A percentile compares a stretch with the other conserved stretches of the same genome.
phyloP scores from a whole-genome alignment of 768 basidiomycete genomes.

The Mycena polygramma region DNA sequence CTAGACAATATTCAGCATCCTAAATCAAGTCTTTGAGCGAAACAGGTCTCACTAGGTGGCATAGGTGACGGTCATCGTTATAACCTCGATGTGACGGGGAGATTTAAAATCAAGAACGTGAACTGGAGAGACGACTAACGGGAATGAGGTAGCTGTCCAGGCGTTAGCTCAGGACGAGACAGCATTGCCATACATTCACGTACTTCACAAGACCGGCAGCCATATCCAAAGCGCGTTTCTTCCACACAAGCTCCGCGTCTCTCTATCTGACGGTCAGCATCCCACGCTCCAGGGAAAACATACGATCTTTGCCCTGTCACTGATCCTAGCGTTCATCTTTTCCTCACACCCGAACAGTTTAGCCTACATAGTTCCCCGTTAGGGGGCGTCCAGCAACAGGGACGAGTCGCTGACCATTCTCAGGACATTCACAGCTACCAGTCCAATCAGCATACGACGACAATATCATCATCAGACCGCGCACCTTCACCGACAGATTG shows the following conservation, averaged over 20 bases:
- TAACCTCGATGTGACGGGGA: too few relatives aligned
- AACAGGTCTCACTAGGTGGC: constrained; percentile 46
- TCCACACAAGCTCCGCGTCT: constrained; percentile 59
- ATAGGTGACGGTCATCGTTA: too few relatives aligned
- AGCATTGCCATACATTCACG: not conserved
- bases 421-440: constrained; percentile 64
- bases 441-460: not conserved
- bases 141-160: constrained; percentile 46
- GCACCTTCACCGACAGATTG: constrained; percentile 72
- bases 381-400: constrained; percentile 12
- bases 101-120: too few relatives aligned
- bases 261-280: constrained; percentile 39
- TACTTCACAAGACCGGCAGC: constrained; percentile 50
- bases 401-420: constrained; percentile 71
- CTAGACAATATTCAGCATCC: constrained; percentile 43
- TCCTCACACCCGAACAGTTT: constrained; percentile 74
- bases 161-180: constrained; percentile 43
- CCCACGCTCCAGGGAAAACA: constrained; percentile 41
- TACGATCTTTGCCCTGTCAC: constrained; percentile 50
- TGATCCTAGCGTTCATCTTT: constrained; percentile 65
- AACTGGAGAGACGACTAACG: constrained; percentile 13
- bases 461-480: constrained; percentile 41
- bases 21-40: not conserved
- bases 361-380: constrained; percentile 37
- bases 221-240: constrained; percentile 54